Base-by-base conservation (phyloP, 2,329 filamentous ascomycete genomes). In the Beauveria pseudobassiana region DNA sequence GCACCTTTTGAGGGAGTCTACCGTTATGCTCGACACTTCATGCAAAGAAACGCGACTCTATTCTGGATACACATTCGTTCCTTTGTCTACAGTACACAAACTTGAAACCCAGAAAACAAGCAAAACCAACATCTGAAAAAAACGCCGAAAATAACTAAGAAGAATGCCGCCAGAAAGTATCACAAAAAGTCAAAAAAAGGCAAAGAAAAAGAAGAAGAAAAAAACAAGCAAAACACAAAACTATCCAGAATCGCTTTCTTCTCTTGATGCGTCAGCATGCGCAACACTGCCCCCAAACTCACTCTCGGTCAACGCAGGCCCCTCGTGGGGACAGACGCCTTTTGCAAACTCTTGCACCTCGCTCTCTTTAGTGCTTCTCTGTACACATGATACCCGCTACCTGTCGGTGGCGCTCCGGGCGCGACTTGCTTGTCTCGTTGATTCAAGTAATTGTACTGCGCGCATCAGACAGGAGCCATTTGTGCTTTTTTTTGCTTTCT, bases 341-440 rank as follows among this genome's bases (percentile, higher is more conserved):
- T 26, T 18, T 16, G 14, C 28, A 48, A 14, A 12, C 18, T 26
- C 6, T 26, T 3, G 10, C 51, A 20, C 28, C 43, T 49, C 20
- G 26, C 20, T 48, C n/a, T 22, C 22, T 56, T 45, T 22, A 9
- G 40, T 54, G 43, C 43, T 40, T 38, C 38, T 24, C 24, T 30
- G 24, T 55, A 55, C 22, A 14, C 40, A 55, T 57, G 54, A 57
- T 57, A 57, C 54, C 54, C 54, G 28, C 26, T 48, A 28, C 45
- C 30, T 26, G n/a, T 40, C 54, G 22, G 51, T 42, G 54, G 28
- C 28, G 42, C 24, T 18, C 26, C 28, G 14, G 45, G n/a, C 2
- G 43, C 26, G 20, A 24, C 20, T 24, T 57, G 54, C 42, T 46
- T 56, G 43, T 34, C 34, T 38, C 34, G 38, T 45, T 56, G 20